Base-by-base conservation (phyloP, 352 stramenopile genomes). In the Phytophthora sp. region DNA sequence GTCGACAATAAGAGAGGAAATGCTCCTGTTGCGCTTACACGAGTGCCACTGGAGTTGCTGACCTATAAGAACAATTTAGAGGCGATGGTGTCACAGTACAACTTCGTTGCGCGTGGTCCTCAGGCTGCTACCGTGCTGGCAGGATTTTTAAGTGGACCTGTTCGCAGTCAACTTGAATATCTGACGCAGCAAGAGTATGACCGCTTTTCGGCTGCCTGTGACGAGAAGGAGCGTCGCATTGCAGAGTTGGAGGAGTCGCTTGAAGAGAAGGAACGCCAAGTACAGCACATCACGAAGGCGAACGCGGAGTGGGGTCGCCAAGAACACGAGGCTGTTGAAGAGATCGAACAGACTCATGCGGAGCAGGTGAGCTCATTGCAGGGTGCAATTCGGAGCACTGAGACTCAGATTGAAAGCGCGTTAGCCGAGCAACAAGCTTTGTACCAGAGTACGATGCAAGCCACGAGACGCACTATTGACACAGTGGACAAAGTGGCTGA, bases 11-110 rank as follows among this genome's bases (percentile, higher is more conserved):
- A 73, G 42, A 68, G 61, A 35, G 64, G 67, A 15, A 66, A 57
- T 36, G 63, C 30, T 3, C 42, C 66, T 46, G 62, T 73, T 38
- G 54, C 57, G 38, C 49, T 79, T 8, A 79, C 71, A 16, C 66
- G 66, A 29, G 71, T 93, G 16, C 84, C 84, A 8, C 63, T 90
- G 20, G 80, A 93, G 59, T 52, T 93, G 36, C 31, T 93, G 36
- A 89, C 84, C 5, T 93, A 93, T 72, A 90, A 91, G 62, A 89
- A 74, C 59, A 93, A 93, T 31, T 35, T 93, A 4, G 84, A 93
- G 41, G 84, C 84, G 9, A 84, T 93, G 77, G 68, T 90, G 12
- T 93, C 84, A 2, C 84, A 93, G 56, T 93, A 91, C 66, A 80
- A 89, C 47, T 93, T 93, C 33, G 66, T 93, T 13, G 76, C 84